A percentile compares a stretch with the other conserved stretches of the same genome.
These are phyloP conservation scores for Hypoxylon fragiforme DNA, from an alignment of 495 filamentous ascomycete species.

Conservation along the genomic window DNA sequence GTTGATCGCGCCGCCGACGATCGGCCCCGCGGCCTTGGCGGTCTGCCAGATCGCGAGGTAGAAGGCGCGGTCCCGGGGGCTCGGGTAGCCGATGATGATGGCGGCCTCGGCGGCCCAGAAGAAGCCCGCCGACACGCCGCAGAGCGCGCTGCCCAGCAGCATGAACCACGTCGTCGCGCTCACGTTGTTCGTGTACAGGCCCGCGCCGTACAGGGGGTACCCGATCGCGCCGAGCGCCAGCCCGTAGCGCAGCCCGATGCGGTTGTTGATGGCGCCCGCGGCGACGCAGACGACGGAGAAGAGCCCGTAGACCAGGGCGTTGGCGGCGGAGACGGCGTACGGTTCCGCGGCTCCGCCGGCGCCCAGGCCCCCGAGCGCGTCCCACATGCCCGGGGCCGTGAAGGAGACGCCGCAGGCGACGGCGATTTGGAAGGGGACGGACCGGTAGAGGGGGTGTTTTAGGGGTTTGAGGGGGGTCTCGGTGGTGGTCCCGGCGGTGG, in stretches of 20 bases:
- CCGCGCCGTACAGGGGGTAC: constrained; percentile 32
- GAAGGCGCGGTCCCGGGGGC: constrained; percentile 25
- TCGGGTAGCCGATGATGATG: constrained; percentile 34
- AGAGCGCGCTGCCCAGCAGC: constrained; percentile 30
- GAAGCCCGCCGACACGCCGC: constrained; percentile 33
- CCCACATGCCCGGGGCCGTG: constrained; percentile 39
- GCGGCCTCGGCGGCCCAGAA: constrained; percentile 36
- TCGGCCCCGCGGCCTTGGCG: constrained; percentile 35
- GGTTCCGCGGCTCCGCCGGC: constrained; percentile 38
- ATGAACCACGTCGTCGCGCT: constrained; percentile 32
- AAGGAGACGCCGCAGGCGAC: constrained; percentile 39
- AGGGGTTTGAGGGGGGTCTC: constrained; percentile 6
- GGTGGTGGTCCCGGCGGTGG: neutral
- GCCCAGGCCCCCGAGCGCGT: constrained; percentile 36
- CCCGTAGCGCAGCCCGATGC: constrained; percentile 38
- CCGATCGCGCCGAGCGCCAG: constrained; percentile 35
- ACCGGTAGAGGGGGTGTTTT: constrained; percentile 31
- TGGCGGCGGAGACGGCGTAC: constrained; percentile 39
- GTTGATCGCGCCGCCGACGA: constrained; percentile 35
- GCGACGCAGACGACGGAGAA: constrained; percentile 40
- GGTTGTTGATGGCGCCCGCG: constrained; percentile 40
- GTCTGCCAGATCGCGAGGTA: constrained; percentile 41
- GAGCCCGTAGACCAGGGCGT: constrained; percentile 39
- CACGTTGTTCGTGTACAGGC: constrained; percentile 32
- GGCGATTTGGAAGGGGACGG: constrained; percentile 39